Conservation (phyloP, 768 basidiomycete genomes). For the Pisolithus orientalis region DNA sequence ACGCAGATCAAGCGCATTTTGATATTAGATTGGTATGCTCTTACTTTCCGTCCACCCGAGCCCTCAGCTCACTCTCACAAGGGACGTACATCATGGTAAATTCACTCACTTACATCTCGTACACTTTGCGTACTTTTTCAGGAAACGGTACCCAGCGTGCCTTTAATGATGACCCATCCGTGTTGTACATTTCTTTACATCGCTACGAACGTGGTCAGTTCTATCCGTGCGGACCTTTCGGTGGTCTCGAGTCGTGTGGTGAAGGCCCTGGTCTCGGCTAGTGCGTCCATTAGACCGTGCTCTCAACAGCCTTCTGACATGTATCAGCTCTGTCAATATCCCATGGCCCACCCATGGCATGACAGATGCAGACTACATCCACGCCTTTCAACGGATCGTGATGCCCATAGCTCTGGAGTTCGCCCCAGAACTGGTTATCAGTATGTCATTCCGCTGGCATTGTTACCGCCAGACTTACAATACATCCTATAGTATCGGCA, state of each 20-base stretch:
- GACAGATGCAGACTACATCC: constrained; percentile 92
- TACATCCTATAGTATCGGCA: constrained; percentile 68
- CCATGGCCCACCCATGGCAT: constrained; percentile 89
- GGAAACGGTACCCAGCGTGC: constrained; percentile 97
- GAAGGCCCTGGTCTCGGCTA: constrained; percentile 79
- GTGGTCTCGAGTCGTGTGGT: constrained; percentile 80
- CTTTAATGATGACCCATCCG: constrained; percentile 87
- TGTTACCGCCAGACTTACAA: neutral
- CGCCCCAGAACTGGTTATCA: constrained; percentile 91
- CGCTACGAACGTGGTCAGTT: constrained; percentile 89
- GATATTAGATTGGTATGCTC: constrained; percentile 88
- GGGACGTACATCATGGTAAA: constrained; percentile 93
- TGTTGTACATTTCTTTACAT: constrained; percentile 93
- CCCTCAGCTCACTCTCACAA: constrained; percentile 25
- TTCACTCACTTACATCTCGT: neutral
- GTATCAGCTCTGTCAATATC: constrained; percentile 81
- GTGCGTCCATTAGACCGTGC: constrained; percentile 42
- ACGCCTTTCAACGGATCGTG: constrained; percentile 91
- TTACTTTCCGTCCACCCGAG: constrained; percentile 3
- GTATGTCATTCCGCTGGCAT: constrained; percentile 40
- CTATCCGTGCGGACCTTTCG: constrained; percentile 91
- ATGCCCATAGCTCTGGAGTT: constrained; percentile 99
- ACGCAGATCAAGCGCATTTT: constrained; percentile 74
- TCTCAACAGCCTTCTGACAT: constrained; percentile 5
- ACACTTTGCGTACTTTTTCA: constrained; percentile 25